Base-by-base conservation (phyloP, 805 yeast species). In the Candida sanyiensis region DNA sequence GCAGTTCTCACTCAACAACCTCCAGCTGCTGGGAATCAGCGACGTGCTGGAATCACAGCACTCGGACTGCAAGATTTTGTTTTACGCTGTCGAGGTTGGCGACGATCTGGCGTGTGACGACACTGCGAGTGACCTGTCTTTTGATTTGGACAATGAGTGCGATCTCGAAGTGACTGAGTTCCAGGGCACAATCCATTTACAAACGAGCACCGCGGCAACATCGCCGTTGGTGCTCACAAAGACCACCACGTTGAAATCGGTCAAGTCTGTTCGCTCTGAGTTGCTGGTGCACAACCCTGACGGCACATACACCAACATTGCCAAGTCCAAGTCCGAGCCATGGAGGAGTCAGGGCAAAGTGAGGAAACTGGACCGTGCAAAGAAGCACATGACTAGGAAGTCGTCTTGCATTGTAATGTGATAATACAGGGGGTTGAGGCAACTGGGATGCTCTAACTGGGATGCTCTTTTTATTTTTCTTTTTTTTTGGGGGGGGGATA, bases 1-100 rank as follows among this genome's bases (percentile, higher is more conserved):
- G 4, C 45, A 52, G 2, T 66, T 64, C 40, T 55, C 64, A 10
- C 47, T 66, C 52, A 47, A 56, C 20, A 66, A 65, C 43, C 43
- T 66, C 30, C 63, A 62, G 38, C 51, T 61, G 30, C 46, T 63
- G 12, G 46, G 56, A 6, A 37, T 65, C 7, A 57, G 57, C n/a
- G 69, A 65, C 37, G 48, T 61, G n/a, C 36, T 61, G 13, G 57
- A 54, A 16, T 36, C 43, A 18, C 54, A 54, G 22, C 53, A 49
- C 20, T 46, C 44, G 32, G 50, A 51, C 10, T 52, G 60, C 5
- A 62, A 59, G 42, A 53, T 62, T 19, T 33, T 64, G n/a, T 61
- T 64, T 39, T 64, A 62, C 43, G 53, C 51, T 11, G 32, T 47
- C 21, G 43, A 41, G 5, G 15, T 33, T 7, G 13, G 24, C 43